Evolutionary conservation across 1,284 basidiomycete genomes (phyloP).

Genomic region (Pseudozyma pruni): DNA sequence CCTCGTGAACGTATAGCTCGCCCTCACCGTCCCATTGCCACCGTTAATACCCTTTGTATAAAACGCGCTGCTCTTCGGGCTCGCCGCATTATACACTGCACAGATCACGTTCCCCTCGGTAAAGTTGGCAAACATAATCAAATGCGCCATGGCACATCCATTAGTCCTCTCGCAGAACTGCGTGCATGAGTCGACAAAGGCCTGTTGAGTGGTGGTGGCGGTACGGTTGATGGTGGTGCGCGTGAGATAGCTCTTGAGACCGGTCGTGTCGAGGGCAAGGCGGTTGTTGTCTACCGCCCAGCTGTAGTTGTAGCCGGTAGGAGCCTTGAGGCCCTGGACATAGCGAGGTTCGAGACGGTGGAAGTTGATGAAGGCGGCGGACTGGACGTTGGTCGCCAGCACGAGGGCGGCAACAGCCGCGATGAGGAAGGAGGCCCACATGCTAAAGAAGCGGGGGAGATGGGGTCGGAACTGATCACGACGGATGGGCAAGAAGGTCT

Average conservation of each 20-base stretch:
- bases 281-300: constrained; percentile 28
- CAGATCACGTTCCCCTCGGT: constrained; percentile 34
- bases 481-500: too few species aligned
- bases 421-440: too few species aligned
- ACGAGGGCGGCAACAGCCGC: not conserved
- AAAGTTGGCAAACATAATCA: constrained; percentile 30
- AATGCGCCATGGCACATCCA: constrained; percentile 28
- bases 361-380: not conserved
- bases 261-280: constrained; percentile 12
- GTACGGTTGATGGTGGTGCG: constrained; percentile 11
- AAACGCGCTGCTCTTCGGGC: constrained; percentile 6
- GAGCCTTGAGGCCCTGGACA: constrained; percentile 19
- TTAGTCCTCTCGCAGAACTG: constrained; percentile 12
- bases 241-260: constrained; percentile 13
- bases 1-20: constrained; percentile 23
- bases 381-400: not conserved
- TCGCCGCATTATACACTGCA: constrained; percentile 8
- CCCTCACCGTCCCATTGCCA: constrained; percentile 19
- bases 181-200: constrained; percentile 16
- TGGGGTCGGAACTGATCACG: too few species aligned
- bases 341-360: constrained; percentile 9
- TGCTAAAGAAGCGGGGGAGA: too few species aligned
- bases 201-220: constrained; percentile 12
- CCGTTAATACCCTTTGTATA: constrained; percentile 21
- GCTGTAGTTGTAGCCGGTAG: constrained; percentile 23